Conservation (phyloP, 2,329 filamentous ascomycete species). For the Diplodia scrobiculata region DNA sequence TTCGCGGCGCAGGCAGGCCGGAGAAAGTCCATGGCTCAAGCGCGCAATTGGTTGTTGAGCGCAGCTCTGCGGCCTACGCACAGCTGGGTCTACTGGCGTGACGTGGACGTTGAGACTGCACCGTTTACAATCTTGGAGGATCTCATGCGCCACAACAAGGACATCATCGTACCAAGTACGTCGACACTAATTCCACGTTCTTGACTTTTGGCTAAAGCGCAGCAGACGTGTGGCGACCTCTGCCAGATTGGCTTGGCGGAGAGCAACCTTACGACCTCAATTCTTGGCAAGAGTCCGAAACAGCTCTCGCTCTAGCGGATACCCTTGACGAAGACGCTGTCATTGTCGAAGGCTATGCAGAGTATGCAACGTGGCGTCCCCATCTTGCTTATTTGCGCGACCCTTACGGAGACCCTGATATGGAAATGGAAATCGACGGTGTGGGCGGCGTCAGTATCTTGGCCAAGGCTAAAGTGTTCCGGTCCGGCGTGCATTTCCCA, state of each 20-base stretch:
- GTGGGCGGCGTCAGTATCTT: conserved; percentile 97
- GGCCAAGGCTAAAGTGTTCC: conserved; percentile 93
- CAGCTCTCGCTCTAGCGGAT: conserved; percentile 86
- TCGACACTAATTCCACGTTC: conserved; percentile 35
- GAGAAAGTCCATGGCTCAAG: conserved; percentile 96
- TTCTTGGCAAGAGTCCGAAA: conserved; percentile 99
- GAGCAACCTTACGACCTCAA: conserved; percentile 98
- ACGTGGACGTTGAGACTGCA: conserved; percentile 96
- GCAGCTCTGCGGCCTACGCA: conserved; percentile 91
- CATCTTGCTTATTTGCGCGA: conserved; percentile 96
- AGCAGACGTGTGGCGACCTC: conserved; percentile 86
- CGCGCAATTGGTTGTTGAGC: conserved; percentile 93
- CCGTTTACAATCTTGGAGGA: conserved; percentile 97
- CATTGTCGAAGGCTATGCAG: conserved; percentile 97
- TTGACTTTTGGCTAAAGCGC: conserved; percentile 32
- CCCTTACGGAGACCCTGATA: conserved; percentile 95
- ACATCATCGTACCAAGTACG: conserved; percentile 97
- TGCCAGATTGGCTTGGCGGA: conserved; percentile 97
- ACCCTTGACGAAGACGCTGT: conserved; percentile 97
- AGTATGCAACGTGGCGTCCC: conserved; percentile 97
- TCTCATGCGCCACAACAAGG: conserved; percentile 97
- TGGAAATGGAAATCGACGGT: conserved; percentile 99
- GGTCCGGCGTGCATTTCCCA: conserved; percentile 93
- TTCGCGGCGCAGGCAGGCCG: conserved; percentile 93
- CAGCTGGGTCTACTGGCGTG: conserved; percentile 99